Evolutionary conservation across 306 rosid species (phyloP).

Genomic region (Quercus bicolor): DNA sequence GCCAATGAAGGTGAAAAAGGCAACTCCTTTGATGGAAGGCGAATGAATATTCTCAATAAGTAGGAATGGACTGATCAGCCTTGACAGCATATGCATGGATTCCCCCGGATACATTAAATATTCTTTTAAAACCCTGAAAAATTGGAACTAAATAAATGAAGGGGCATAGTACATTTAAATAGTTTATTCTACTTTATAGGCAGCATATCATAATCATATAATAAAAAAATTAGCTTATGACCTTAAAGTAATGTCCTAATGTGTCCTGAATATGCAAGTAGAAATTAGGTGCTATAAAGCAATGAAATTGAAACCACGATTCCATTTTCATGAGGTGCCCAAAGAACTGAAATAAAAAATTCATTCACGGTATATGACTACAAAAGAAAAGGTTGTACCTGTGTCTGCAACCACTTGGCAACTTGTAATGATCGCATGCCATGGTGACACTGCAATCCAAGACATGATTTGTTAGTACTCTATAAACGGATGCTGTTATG

Average conservation of each 20-base stretch:
- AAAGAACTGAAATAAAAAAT: neutral
- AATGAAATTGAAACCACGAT: neutral
- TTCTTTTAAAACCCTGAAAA: slow-evolving; percentile 76
- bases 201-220: neutral
- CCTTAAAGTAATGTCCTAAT: neutral
- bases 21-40: neutral
- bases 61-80: slow-evolving; percentile 81
- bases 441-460: slow-evolving; percentile 87
- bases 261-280: neutral
- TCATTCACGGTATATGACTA: neutral
- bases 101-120: slow-evolving; percentile 79
- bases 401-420: slow-evolving; percentile 81
- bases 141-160: slow-evolving; percentile 16
- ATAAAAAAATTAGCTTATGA: neutral
- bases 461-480: slow-evolving; percentile 13
- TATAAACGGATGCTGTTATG: neutral
- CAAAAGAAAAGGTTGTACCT: slow-evolving; percentile 43
- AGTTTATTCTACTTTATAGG: neutral
- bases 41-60: slow-evolving; percentile 45
- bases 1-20: neutral
- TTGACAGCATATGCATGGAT: slow-evolving; percentile 76
- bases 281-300: neutral
- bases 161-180: no score
- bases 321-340: neutral
- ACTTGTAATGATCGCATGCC: slow-evolving; percentile 86